phyloP scores from a whole-genome alignment of 1,284 basidiomycete species.

The Neolentinus lepideus region DNA sequence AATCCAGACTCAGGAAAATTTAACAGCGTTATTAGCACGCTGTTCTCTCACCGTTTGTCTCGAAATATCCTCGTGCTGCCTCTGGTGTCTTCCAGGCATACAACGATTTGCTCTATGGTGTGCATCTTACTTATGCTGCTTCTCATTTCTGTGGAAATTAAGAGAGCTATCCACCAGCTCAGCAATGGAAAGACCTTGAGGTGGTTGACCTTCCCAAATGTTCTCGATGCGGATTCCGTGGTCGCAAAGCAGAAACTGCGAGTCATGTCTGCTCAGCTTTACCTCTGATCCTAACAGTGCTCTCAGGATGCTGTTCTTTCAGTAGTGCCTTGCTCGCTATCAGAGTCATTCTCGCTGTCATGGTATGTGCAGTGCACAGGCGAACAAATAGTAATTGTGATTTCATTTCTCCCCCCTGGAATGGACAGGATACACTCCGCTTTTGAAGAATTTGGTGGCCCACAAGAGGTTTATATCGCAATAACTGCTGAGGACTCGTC shows the following conservation, averaged over 20 bases:
- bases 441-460: conserved; percentile 40
- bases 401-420: conserved; percentile 3
- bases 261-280: conserved; percentile 11
- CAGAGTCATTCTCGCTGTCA: conserved; percentile 53
- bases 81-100: background rate
- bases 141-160: background rate
- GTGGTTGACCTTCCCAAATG: conserved; percentile 53
- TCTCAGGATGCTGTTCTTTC: conserved; percentile 31
- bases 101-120: background rate
- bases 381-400: too few species aligned
- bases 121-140: background rate
- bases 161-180: conserved; percentile 34
- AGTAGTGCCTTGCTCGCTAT: conserved; percentile 62
- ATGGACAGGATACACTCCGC: conserved; percentile 45
- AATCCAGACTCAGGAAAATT: background rate
- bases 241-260: conserved; percentile 49
- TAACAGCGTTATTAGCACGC: background rate
- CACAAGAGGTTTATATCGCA: conserved; percentile 55
- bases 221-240: conserved; percentile 50
- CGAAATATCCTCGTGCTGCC: conserved; percentile 3
- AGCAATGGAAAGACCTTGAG: conserved; percentile 61
- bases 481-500: conserved; percentile 73
- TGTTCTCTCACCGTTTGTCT: background rate
- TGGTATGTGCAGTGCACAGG: conserved; percentile 27
- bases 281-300: background rate